Conservation (phyloP, 2,329 filamentous ascomycete species). For the Arthrobotrys conoides region DNA sequence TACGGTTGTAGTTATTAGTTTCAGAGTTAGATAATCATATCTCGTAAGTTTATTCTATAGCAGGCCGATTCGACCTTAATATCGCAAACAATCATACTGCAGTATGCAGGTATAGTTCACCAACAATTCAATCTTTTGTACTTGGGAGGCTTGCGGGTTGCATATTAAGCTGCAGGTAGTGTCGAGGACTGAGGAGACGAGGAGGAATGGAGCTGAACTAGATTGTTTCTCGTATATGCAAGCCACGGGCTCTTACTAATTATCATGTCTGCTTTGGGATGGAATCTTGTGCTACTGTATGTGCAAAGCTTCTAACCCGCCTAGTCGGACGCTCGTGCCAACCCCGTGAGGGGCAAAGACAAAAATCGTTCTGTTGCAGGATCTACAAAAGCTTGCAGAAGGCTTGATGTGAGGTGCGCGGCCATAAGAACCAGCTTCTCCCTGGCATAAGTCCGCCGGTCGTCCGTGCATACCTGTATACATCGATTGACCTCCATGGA, state of each 20-base stretch:
- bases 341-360: conserved; percentile 9
- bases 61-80: not conserved
- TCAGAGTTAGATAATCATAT: conserved; percentile 42
- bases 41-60: conserved; percentile 26
- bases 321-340: conserved; percentile 15
- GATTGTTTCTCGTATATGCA: conserved; percentile 18
- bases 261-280: not conserved
- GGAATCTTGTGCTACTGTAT: conserved; percentile 26
- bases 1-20: not conserved
- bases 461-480: conserved; percentile 20
- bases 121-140: conserved; percentile 11
- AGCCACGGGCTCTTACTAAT: conserved; percentile 3
- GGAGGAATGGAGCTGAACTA: conserved; percentile 15
- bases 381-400: not conserved
- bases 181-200: conserved; percentile 1
- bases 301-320: conserved; percentile 10
- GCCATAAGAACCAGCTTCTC: not conserved
- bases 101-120: conserved; percentile 7
- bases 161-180: conserved; percentile 26
- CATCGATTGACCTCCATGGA: not conserved
- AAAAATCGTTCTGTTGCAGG: conserved; percentile 6
- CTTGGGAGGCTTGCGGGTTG: conserved; percentile 14
- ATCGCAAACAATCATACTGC: not conserved
- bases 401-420: not conserved
- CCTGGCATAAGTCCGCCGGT: conserved; percentile 15